phyloP scores from a whole-genome alignment of 495 filamentous ascomycete species.

The Penicillium longicatenatum region DNA sequence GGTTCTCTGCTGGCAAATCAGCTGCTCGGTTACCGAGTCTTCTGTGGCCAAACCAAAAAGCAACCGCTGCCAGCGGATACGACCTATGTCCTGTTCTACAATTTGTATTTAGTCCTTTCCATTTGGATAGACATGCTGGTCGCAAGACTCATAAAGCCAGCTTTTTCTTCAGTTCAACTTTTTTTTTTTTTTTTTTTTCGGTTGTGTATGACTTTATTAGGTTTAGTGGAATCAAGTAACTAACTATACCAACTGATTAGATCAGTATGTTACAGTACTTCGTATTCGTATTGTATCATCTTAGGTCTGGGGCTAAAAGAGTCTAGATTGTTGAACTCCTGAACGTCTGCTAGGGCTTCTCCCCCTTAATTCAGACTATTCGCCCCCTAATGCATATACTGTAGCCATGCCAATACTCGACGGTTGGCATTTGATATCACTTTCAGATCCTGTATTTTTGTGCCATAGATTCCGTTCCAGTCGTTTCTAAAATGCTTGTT shows the following conservation, averaged over 20 bases:
- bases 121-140: conserved; percentile 10
- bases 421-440: background rate
- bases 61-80: conserved; percentile 20
- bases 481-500: background rate
- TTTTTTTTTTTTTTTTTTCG: background rate
- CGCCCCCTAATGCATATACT: background rate
- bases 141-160: conserved; percentile 5
- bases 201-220: background rate
- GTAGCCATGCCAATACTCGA: background rate
- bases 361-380: background rate
- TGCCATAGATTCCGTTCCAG: background rate
- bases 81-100: conserved; percentile 25
- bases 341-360: conserved; percentile 12
- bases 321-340: conserved; percentile 28
- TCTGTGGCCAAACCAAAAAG: conserved; percentile 9
- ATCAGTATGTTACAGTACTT: background rate
- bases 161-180: background rate
- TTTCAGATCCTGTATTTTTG: background rate
- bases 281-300: conserved; percentile 6
- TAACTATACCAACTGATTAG: background rate
- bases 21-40: background rate
- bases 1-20: background rate
- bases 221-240: background rate
- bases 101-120: conserved; percentile 23
- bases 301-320: conserved; percentile 9